Evolutionary conservation across 2,329 filamentous ascomycete species (phyloP).

Genomic region (Fusarium temperatum): DNA sequence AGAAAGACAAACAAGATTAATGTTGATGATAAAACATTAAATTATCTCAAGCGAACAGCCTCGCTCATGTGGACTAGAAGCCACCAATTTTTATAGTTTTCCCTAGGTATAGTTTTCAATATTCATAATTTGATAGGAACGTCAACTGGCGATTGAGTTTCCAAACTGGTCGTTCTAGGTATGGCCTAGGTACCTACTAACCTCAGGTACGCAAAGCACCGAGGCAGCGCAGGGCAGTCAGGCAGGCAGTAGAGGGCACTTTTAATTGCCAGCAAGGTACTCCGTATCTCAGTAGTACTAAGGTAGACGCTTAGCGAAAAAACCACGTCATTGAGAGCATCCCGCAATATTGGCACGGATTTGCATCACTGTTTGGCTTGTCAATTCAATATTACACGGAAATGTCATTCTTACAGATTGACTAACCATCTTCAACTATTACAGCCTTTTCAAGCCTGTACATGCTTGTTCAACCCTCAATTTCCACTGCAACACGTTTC

Average conservation of each 20-base stretch:
- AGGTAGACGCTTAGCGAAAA: constrained; percentile 21
- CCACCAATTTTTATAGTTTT: not conserved
- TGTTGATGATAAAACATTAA: not conserved
- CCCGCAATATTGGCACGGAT: not conserved
- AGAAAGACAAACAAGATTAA: not conserved
- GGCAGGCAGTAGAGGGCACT: not conserved
- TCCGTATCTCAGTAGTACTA: not conserved
- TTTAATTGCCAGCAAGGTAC: constrained; percentile 20
- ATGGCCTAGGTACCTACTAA: not conserved
- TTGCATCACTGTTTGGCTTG: not conserved
- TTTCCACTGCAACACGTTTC: constrained; percentile 9
- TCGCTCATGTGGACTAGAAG: not conserved
- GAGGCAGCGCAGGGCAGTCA: not conserved
- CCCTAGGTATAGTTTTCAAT: not conserved
- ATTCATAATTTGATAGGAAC: not conserved
- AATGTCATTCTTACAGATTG: not conserved
- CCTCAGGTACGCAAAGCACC: not conserved
- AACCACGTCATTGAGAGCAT: constrained; percentile 26
- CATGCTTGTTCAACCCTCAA: not conserved
- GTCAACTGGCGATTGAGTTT: not conserved
- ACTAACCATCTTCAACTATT: not conserved
- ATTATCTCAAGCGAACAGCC: not conserved
- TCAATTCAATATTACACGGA: not conserved
- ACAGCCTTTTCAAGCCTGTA: not conserved
- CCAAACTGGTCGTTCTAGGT: not conserved